A percentile compares a stretch with the other conserved stretches of the same genome.
These are phyloP conservation scores for Hymenoscyphus fructigenus DNA, from an alignment of 2,329 filamentous ascomycete genomes.

Conservation along the genomic window DNA sequence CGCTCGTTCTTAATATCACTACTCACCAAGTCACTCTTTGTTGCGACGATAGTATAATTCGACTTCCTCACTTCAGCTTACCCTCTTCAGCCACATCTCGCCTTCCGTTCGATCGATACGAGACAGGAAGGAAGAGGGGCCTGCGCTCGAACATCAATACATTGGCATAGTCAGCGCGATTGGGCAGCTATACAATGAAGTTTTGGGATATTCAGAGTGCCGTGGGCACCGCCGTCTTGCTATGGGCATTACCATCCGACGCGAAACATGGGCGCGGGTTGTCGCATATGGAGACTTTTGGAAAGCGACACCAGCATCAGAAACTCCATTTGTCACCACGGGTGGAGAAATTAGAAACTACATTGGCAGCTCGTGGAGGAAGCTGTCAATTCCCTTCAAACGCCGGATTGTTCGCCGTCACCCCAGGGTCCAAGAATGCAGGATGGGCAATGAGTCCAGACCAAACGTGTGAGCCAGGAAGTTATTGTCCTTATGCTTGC, in stretches of 20 bases:
- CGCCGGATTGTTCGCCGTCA: conserved; percentile 66
- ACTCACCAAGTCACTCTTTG: conserved; percentile 6
- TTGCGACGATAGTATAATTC: neutral
- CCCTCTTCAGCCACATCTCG: neutral
- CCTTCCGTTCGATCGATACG: too few species aligned
- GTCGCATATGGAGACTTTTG: conserved; percentile 29
- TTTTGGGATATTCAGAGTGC: conserved; percentile 49
- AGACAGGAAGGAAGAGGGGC: neutral
- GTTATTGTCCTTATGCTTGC: conserved; percentile 76
- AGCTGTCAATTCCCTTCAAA: conserved; percentile 66
- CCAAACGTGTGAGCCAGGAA: conserved; percentile 63
- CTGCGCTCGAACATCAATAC: neutral
- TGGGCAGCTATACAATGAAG: conserved; percentile 47
- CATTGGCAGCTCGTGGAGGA: conserved; percentile 30
- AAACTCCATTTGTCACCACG: conserved; percentile 28
- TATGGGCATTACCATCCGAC: conserved; percentile 37
- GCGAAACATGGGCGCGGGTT: conserved; percentile 28
- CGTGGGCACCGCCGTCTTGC: conserved; percentile 50
- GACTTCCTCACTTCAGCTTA: neutral
- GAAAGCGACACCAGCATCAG: conserved; percentile 29
- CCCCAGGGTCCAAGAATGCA: conserved; percentile 61
- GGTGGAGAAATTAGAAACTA: conserved; percentile 22
- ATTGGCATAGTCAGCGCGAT: neutral
- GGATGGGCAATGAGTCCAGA: conserved; percentile 82
- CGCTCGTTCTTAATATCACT: conserved; percentile 6